Percentiles rank a stretch among this genome's conserved stretches.
Conservation (phyloP, 2,329 filamentous ascomycete species). For the Xenosphaeropsis pyriputrescens region DNA sequence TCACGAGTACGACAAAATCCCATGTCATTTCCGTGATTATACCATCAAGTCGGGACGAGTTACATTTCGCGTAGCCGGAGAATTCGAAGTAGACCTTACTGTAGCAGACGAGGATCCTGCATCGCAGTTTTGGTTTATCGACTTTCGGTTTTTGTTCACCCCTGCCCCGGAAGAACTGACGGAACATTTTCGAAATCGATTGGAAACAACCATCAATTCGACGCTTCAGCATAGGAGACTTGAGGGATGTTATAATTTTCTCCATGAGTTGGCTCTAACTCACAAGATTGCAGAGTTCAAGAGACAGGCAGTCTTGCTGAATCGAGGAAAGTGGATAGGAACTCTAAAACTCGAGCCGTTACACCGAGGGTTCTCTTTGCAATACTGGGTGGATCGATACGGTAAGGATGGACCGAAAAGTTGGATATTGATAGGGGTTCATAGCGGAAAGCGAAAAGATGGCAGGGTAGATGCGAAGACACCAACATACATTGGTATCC, state of each 20-base stretch:
- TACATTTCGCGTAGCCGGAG: conserved; percentile 68
- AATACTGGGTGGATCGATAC: conserved; percentile 71
- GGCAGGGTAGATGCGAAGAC: conserved; percentile 25
- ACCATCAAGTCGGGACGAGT: conserved; percentile 72
- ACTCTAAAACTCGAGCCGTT: conserved; percentile 65
- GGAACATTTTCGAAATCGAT: conserved; percentile 43
- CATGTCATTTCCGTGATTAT: conserved; percentile 64
- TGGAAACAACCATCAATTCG: conserved; percentile 62
- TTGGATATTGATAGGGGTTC: conserved; percentile 80
- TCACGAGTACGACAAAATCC: conserved; percentile 64
- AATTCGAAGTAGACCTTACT: conserved; percentile 89
- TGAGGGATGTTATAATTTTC: conserved; percentile 65
- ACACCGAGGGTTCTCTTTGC: conserved; percentile 69
- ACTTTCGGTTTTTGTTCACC: conserved; percentile 71
- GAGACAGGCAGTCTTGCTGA: conserved; percentile 60
- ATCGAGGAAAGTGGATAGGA: conserved; percentile 60
- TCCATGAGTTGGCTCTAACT: conserved; percentile 79
- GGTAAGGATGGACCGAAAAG: conserved; percentile 50
- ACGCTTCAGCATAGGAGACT: conserved; percentile 57
- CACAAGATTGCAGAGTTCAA: conserved; percentile 77
- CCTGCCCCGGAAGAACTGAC: conserved; percentile 50
- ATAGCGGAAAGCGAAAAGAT: conserved; percentile 40
- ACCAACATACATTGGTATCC: conserved; percentile 42
- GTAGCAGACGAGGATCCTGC: conserved; percentile 73
- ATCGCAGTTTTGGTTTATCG: conserved; percentile 87